Percentiles rank a stretch among this genome's conserved stretches.
phyloP scores from a whole-genome alignment of 2,329 filamentous ascomycete genomes.

The Macroventuria anomochaeta region DNA sequence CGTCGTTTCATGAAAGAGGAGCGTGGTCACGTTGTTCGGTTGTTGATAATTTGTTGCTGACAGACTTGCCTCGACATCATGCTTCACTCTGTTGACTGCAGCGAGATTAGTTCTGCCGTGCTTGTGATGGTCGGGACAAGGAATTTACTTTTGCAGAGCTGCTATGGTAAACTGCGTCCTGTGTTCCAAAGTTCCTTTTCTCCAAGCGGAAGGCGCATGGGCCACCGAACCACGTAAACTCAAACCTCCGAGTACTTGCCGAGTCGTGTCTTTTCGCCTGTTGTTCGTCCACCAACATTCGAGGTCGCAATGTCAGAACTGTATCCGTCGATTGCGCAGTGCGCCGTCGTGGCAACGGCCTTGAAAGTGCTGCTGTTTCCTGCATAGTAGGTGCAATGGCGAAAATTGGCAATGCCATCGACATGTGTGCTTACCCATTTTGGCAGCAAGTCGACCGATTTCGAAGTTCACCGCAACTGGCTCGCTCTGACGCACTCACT shows the following conservation, averaged over 20 bases:
- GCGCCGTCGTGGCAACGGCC: constrained; percentile 82
- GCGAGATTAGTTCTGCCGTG: too few species aligned
- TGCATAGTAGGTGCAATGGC: constrained; percentile 74
- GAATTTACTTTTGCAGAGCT: background rate
- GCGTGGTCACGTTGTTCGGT: constrained; percentile 12
- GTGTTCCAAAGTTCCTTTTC: constrained; percentile 2
- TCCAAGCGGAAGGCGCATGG: constrained; percentile 17
- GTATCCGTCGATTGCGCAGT: constrained; percentile 88
- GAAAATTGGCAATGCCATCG: constrained; percentile 7
- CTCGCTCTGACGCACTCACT: constrained; percentile 92
- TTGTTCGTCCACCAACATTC: constrained; percentile 30
- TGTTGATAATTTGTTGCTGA: background rate
- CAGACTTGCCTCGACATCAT: background rate
- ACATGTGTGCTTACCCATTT: constrained; percentile 32
- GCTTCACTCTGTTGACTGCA: background rate
- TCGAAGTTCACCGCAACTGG: constrained; percentile 99
- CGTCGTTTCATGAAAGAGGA: constrained; percentile 7
- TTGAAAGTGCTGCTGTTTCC: constrained; percentile 93
- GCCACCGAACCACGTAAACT: constrained; percentile 14
- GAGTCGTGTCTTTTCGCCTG: constrained; percentile 29
- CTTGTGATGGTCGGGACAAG: background rate
- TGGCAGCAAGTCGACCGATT: constrained; percentile 93
- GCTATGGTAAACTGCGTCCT: constrained; percentile 5
- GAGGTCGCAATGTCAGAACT: constrained; percentile 70
- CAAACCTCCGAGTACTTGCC: constrained; percentile 22